Percentiles rank a stretch among this genome's conserved stretches.
phyloP scores from a whole-genome alignment of 1,284 basidiomycete genomes.

The Singerocomus inundabilis region DNA sequence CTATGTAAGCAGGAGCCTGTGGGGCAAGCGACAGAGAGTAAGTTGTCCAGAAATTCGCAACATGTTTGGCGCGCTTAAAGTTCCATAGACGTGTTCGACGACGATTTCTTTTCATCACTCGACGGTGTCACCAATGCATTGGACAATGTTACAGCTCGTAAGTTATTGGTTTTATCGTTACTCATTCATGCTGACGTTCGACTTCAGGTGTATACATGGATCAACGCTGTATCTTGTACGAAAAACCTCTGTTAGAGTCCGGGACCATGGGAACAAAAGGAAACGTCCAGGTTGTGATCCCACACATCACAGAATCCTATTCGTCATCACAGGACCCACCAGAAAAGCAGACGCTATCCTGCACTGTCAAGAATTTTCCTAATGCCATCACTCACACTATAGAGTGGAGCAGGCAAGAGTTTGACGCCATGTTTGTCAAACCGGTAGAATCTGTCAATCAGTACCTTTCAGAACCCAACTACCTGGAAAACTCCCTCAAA shows the following conservation, averaged over 20 bases:
- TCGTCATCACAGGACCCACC: slow-evolving; percentile 98
- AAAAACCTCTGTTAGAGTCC: slow-evolving; percentile 95
- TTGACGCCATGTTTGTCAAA: slow-evolving; percentile 93
- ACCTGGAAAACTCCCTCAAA: slow-evolving; percentile 87
- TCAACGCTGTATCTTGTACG: slow-evolving; percentile 95
- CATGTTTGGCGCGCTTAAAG: slow-evolving; percentile 5
- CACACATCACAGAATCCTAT: slow-evolving; percentile 96
- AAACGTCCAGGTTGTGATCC: slow-evolving; percentile 96
- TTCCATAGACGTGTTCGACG: slow-evolving; percentile 78
- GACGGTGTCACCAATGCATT: slow-evolving; percentile 99
- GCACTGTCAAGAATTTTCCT: slow-evolving; percentile 99
- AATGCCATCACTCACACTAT: slow-evolving; percentile 99
- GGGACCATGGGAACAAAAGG: slow-evolving; percentile 99
- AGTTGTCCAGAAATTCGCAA: slow-evolving; percentile 31
- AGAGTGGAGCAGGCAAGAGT: slow-evolving; percentile 95
- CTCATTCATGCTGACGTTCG: slow-evolving; percentile 3
- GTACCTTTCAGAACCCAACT: slow-evolving; percentile 96
- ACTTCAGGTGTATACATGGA: slow-evolving; percentile 93
- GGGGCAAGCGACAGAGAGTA: slow-evolving; percentile 90
- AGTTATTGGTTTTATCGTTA: slow-evolving; percentile 31
- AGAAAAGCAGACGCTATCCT: slow-evolving; percentile 96
- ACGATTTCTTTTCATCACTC: slow-evolving; percentile 84
- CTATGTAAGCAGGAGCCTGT: slow-evolving; percentile 91
- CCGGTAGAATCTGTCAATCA: slow-evolving; percentile 94
- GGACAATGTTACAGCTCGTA: slow-evolving; percentile 95